These are phyloP conservation scores for Xylariomycetidae sp. DNA, from an alignment of 2,329 filamentous ascomycete species.

Conservation along the genomic window DNA sequence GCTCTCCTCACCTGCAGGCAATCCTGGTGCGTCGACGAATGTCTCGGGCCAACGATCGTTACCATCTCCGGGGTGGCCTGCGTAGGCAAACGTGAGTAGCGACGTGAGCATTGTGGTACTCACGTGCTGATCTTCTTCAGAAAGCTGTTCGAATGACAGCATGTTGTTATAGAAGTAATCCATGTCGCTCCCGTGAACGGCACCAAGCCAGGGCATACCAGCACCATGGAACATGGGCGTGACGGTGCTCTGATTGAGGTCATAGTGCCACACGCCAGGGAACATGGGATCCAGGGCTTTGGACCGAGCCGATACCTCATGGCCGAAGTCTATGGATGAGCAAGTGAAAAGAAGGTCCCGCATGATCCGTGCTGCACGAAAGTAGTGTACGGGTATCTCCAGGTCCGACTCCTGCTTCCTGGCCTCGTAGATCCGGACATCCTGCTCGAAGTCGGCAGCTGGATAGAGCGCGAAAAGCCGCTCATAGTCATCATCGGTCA, in stretches of 20 bases:
- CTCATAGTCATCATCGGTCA: slow-evolving; percentile 19
- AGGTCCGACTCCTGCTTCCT: slow-evolving; percentile 15
- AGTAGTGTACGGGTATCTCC: slow-evolving; percentile 8
- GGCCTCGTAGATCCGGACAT: slow-evolving; percentile 14
- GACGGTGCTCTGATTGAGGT: slow-evolving; percentile 25
- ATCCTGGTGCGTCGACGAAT: neutral
- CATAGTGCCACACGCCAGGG: slow-evolving; percentile 17
- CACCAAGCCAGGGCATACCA: slow-evolving; percentile 21
- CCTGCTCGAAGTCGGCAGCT: slow-evolving; percentile 16
- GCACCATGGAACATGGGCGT: slow-evolving; percentile 14
- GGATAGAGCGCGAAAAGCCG: slow-evolving; percentile 22
- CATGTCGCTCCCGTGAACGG: slow-evolving; percentile 19
- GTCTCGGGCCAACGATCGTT: neutral
- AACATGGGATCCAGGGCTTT: slow-evolving; percentile 5
- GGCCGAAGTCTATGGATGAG: slow-evolving; percentile 14
- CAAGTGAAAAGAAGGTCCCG: slow-evolving; percentile 17
- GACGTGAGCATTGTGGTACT: slow-evolving; percentile 1
- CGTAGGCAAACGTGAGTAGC: neutral
- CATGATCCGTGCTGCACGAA: slow-evolving; percentile 12
- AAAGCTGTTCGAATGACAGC: slow-evolving; percentile 6
- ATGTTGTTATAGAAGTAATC: slow-evolving; percentile 17
- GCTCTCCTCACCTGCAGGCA: neutral
- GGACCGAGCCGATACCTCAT: slow-evolving; percentile 13
- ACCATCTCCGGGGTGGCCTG: too few relatives aligned
- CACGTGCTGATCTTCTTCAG: neutral